These are phyloP conservation scores for Pseudogymnoascus sp. DNA, from an alignment of 2,329 filamentous ascomycete genomes.

Conservation along the genomic window DNA sequence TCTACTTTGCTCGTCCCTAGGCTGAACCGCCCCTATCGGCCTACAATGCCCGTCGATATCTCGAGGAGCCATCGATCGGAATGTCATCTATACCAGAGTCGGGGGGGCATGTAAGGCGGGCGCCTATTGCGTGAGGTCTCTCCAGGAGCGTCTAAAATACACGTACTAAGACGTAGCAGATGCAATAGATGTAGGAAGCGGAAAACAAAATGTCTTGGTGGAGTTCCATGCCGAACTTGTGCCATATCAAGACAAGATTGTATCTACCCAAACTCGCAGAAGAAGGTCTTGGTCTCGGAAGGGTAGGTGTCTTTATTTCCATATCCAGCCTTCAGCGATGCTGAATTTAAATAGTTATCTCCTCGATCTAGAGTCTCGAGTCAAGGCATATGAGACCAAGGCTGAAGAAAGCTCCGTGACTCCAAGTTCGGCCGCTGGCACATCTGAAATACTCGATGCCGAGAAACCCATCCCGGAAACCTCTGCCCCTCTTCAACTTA, in stretches of 20 bases:
- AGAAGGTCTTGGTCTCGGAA: conserved; percentile 19
- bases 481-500: neutral
- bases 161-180: conserved; percentile 12
- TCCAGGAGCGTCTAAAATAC: neutral
- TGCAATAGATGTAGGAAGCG: conserved; percentile 21
- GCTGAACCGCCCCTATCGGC: neutral
- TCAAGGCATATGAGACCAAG: conserved; percentile 17
- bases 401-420: conserved; percentile 6
- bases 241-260: conserved; percentile 14
- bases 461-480: neutral
- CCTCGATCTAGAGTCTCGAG: conserved; percentile 16
- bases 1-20: neutral
- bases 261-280: conserved; percentile 18
- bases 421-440: neutral
- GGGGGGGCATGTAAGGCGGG: neutral
- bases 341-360: conserved; percentile 18
- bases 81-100: neutral
- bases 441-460: neutral
- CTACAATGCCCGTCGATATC: conserved; percentile 8
- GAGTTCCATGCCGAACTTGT: conserved; percentile 19
- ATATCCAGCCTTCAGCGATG: neutral
- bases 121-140: conserved; percentile 1
- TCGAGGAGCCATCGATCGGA: conserved; percentile 6
- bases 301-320: conserved; percentile 13
- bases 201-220: conserved; percentile 22